Conservation (phyloP, 805 yeast species). For the Starmerella asiatica region DNA sequence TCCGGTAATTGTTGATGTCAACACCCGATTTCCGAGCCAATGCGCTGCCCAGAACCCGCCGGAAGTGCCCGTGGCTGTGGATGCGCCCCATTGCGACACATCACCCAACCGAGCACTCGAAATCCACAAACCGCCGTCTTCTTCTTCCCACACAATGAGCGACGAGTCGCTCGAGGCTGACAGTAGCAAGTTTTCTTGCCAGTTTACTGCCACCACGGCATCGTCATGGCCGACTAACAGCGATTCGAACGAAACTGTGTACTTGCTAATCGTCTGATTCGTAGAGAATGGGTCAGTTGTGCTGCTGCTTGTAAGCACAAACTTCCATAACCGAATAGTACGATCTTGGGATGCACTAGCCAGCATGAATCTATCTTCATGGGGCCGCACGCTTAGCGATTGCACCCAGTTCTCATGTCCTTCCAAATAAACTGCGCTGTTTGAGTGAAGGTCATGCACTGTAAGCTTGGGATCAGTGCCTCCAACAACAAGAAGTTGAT, state of each 20-base stretch:
- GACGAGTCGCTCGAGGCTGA: conserved; percentile 91
- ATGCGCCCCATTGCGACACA: conserved; percentile 87
- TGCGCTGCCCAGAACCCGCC: conserved; percentile 57
- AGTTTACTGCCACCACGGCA: conserved; percentile 75
- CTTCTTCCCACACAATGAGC: conserved; percentile 68
- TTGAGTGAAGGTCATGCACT: conserved; percentile 29
- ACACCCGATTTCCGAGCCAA: conserved; percentile 49
- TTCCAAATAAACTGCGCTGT: conserved; percentile 30
- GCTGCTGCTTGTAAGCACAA: conserved; percentile 30
- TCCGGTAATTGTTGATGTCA: conserved; percentile 86
- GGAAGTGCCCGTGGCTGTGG: conserved; percentile 93
- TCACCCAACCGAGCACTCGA: conserved; percentile 76
- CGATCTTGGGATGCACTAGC: conserved; percentile 92
- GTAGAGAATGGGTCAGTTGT: conserved; percentile 57
- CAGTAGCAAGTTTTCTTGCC: conserved; percentile 64
- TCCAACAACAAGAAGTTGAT: too few relatives aligned
- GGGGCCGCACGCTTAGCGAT: conserved; percentile 46
- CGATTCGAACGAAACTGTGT: conserved; percentile 65
- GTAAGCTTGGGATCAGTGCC: conserved; percentile 34
- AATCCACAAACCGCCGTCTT: conserved; percentile 51
- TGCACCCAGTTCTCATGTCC: conserved; percentile 98
- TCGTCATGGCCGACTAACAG: conserved; percentile 96
- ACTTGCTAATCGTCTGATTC: conserved; percentile 29
- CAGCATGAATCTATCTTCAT: conserved; percentile 36
- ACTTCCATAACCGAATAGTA: conserved; percentile 80